These are phyloP conservation scores for Leishmania aethiopica DNA, from an alignment of 208 protist genomes.

Conservation along the genomic window DNA sequence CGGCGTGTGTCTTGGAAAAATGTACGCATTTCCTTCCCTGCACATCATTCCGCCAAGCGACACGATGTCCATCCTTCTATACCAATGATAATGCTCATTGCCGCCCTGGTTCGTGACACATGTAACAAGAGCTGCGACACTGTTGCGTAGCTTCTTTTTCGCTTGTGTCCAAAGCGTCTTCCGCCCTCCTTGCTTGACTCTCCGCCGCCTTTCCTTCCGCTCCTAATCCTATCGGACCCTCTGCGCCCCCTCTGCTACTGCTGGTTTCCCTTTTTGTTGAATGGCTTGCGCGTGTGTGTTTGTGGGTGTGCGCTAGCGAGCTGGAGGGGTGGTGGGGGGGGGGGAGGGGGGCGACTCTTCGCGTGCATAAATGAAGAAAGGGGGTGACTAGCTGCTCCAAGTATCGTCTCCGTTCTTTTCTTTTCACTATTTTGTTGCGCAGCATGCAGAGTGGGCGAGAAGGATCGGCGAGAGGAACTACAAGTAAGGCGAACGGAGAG, in stretches of 20 bases:
- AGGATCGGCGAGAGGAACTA: slow-evolving; percentile 9
- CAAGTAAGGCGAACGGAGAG: not conserved
- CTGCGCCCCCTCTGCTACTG: too few relatives aligned
- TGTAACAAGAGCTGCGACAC: not conserved
- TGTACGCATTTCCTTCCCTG: not conserved
- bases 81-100: not conserved
- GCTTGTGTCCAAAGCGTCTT: not conserved
- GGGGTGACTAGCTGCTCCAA: not conserved
- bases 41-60: not conserved
- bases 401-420: not conserved
- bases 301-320: not conserved
- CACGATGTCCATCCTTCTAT: not conserved
- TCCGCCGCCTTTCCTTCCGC: not conserved
- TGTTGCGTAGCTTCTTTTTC: not conserved
- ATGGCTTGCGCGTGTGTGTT: not conserved
- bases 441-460: not conserved
- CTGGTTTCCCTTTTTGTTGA: too few relatives aligned
- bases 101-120: not conserved
- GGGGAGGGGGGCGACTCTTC: not conserved
- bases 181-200: not conserved
- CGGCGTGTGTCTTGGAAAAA: not conserved
- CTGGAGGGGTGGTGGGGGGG: not conserved
- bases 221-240: too few relatives aligned
- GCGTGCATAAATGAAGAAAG: not conserved
- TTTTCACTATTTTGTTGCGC: not conserved